phyloP scores from a whole-genome alignment of 768 basidiomycete species.

The Calocybe cyanea region DNA sequence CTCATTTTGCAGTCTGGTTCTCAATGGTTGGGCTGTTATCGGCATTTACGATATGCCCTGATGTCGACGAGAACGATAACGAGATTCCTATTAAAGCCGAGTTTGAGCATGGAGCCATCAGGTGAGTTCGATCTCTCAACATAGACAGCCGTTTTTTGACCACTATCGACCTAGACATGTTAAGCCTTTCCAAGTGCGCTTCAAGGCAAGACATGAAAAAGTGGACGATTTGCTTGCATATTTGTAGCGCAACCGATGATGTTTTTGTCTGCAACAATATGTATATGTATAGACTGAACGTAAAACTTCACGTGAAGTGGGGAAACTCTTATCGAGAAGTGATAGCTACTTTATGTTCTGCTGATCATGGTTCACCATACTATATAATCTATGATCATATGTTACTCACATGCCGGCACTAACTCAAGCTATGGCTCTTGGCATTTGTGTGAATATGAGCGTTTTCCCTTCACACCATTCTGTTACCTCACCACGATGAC shows the following conservation, averaged over 20 bases:
- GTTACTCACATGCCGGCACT: no score
- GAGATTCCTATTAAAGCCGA: slow-evolving; percentile 16
- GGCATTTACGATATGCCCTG: slow-evolving; percentile 11
- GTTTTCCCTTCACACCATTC: no score
- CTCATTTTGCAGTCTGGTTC: slow-evolving; percentile 16
- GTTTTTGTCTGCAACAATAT: no score
- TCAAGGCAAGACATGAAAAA: slow-evolving; percentile 12
- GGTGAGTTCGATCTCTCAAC: slow-evolving; percentile 1
- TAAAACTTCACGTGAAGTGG: no score
- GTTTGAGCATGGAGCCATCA: slow-evolving; percentile 14
- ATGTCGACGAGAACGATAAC: slow-evolving; percentile 14
- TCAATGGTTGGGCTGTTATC: slow-evolving; percentile 15
- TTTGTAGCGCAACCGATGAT: not conserved
- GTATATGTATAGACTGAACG: no score
- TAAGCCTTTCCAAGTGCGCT: slow-evolving; percentile 11
- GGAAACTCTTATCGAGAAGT: no score
- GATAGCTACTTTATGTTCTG: no score
- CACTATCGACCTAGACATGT: slow-evolving; percentile 9
- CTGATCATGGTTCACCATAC: no score
- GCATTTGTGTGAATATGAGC: no score
- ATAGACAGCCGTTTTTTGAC: not conserved
- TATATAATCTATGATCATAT: no score
- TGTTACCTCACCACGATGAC: no score
- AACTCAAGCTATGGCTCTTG: no score
- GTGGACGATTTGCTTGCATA: slow-evolving; percentile 10